A percentile compares a stretch with the other conserved stretches of the same genome.
phyloP scores from a whole-genome alignment of 257 asterid species.

The Jaltomata sinuosa region DNA sequence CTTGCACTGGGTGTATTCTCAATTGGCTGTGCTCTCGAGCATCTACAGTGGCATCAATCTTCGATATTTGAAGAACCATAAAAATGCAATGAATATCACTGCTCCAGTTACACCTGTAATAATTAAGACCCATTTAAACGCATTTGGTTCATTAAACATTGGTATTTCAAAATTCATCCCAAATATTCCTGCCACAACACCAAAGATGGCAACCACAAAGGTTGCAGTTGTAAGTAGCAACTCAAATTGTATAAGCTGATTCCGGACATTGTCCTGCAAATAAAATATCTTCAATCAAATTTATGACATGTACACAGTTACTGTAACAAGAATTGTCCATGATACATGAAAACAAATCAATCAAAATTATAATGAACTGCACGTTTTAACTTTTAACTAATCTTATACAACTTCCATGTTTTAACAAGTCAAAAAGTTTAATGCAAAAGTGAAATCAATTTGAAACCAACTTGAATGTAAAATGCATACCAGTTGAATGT shows the following conservation, averaged over 20 bases:
- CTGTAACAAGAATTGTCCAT: background rate
- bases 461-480: background rate
- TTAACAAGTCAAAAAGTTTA: background rate
- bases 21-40: background rate
- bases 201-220: constrained; percentile 87
- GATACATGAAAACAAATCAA: background rate
- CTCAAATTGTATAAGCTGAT: constrained; percentile 97
- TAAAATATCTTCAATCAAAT: background rate
- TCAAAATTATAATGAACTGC: background rate
- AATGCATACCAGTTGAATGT: constrained; percentile 87
- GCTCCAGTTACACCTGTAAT: constrained; percentile 72
- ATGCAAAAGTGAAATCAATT: background rate
- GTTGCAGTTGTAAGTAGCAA: constrained; percentile 86
- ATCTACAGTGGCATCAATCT: constrained; percentile 88
- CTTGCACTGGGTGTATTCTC: constrained; percentile 2
- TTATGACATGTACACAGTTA: background rate
- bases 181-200: constrained; percentile 93
- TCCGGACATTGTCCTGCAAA: constrained; percentile 92
- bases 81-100: constrained; percentile 51
- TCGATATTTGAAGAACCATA: constrained; percentile 75
- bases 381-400: background rate
- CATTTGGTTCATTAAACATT: constrained; percentile 51
- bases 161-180: constrained; percentile 82
- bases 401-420: background rate
- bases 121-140: constrained; percentile 83